phyloP scores from a whole-genome alignment of 1,284 basidiomycete species.

The Leccinum insigne region DNA sequence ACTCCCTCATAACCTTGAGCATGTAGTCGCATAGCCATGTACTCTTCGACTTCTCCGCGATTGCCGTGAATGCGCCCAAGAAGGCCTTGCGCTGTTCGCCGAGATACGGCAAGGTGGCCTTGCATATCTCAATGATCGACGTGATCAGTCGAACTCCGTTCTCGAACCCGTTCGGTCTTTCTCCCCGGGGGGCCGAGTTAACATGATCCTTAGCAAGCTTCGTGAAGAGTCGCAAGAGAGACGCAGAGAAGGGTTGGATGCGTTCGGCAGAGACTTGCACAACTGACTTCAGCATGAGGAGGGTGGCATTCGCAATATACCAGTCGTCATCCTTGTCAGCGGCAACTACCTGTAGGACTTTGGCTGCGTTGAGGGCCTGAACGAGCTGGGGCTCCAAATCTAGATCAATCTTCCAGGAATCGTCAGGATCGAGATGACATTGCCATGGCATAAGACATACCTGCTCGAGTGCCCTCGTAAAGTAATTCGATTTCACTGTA shows the following conservation, averaged over 20 bases:
- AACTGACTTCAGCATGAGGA: conserved; percentile 89
- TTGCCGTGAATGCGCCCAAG: conserved; percentile 71
- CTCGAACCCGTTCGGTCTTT: conserved; percentile 48
- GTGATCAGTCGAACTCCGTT: conserved; percentile 62
- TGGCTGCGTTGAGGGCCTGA: conserved; percentile 82
- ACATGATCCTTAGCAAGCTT: conserved; percentile 92
- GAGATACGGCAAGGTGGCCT: conserved; percentile 61
- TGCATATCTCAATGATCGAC: conserved; percentile 72
- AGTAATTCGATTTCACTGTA: conserved; percentile 89
- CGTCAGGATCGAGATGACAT: conserved; percentile 18
- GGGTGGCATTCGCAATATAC: conserved; percentile 75
- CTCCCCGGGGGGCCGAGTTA: conserved; percentile 44
- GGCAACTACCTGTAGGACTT: conserved; percentile 88
- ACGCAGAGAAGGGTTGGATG: conserved; percentile 78
- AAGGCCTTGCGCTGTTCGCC: conserved; percentile 76
- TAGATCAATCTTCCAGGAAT: conserved; percentile 64
- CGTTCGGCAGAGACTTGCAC: conserved; percentile 85
- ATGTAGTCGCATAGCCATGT: conserved; percentile 76
- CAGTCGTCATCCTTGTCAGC: conserved; percentile 85
- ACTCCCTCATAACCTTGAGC: conserved; percentile 85
- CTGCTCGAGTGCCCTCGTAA: conserved; percentile 80
- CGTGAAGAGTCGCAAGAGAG: conserved; percentile 84
- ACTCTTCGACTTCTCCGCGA: conserved; percentile 89
- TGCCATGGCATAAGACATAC: conserved; percentile 42
- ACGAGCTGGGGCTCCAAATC: conserved; percentile 63